These are phyloP conservation scores for Gossypium turneri DNA, from an alignment of 345 rosid species.

Conservation along the genomic window DNA sequence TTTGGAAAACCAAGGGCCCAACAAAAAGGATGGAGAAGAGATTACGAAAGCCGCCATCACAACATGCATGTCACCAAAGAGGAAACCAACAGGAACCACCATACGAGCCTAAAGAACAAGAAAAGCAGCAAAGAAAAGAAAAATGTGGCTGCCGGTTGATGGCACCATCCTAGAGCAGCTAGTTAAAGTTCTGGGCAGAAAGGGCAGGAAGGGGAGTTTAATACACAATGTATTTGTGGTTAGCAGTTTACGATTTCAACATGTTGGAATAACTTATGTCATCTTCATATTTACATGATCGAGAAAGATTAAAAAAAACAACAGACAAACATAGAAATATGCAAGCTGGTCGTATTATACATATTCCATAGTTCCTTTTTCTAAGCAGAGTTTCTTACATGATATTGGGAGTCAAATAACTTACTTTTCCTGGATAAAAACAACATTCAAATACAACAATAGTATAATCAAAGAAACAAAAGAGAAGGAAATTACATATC, in stretches of 20 bases:
- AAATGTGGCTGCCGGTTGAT: too few species aligned
- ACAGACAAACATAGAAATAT: not conserved
- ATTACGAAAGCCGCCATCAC: too few species aligned
- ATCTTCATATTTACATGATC: not conserved
- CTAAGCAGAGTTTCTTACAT: not conserved
- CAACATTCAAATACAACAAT: slow-evolving; percentile 5
- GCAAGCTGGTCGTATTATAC: not conserved
- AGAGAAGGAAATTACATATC: not conserved
- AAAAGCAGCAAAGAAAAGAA: too few species aligned
- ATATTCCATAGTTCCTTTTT: not conserved
- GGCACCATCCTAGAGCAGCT: too few species aligned
- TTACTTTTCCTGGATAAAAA: slow-evolving; percentile 5
- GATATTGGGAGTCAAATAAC: not conserved
- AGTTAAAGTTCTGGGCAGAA: too few species aligned
- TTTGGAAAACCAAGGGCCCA: too few species aligned
- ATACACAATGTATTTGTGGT: too few species aligned
- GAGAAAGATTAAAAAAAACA: not conserved
- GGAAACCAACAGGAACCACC: too few species aligned
- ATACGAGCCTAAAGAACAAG: too few species aligned
- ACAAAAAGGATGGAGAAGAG: too few species aligned
- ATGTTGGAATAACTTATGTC: not conserved
- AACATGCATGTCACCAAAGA: too few species aligned
- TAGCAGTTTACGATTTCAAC: not conserved
- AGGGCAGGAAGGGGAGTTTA: too few species aligned
- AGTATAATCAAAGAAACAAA: not conserved